Evolutionary conservation across 2,329 filamentous ascomycete genomes (phyloP), one percentile per base, ranked within the genome.

Genomic region (Penicillium sp.): DNA sequence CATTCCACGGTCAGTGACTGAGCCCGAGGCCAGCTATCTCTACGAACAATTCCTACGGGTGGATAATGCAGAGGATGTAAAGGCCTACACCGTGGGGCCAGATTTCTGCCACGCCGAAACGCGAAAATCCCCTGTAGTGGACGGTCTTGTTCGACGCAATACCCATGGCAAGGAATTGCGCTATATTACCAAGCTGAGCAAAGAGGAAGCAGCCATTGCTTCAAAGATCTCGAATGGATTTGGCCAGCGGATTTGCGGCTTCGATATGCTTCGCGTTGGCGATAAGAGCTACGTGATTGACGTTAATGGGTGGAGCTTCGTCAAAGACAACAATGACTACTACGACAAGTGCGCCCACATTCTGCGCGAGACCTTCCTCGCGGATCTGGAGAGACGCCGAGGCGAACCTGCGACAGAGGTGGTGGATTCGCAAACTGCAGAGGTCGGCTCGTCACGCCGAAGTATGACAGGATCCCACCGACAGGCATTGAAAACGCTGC

Each of bases 221-320:
- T 83, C 86, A 53, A 91, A 86, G 60, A 97, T 98, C 50, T 89
- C 90, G 2, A 85, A 83, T 39, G 86, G 89, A 0, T 98, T 98
- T 68, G 93, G 91, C 0, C 93, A 98, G 68, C 79, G 89, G 46
- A 90, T 98, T 3, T 98, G 93, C 65, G 93, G 93, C 0, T 98
- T 98, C 62, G 93, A 98, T 66, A 77, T 98, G 51, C 76, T 98
- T 48, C 84, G 94, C 27, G 89, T 90, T 9, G 84, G 83, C 43
- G 88, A 90, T 12, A 88, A 88, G 67, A 97, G 91, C 66, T 98
- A 89, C 70, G 93, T 98, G 42, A 98, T 98, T 57, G 93, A 98
- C 62, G 93, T 98, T 59, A 98, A 98, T 67, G 93, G 93, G 9
- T 98, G 94, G 94, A 97, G 91, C 65, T 98, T 98, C 62, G 93